Evolutionary conservation across 495 filamentous ascomycete species (phyloP), one percentile per base, ranked within the genome.

Genomic region (Pseudoneurospora amorphoporcata): DNA sequence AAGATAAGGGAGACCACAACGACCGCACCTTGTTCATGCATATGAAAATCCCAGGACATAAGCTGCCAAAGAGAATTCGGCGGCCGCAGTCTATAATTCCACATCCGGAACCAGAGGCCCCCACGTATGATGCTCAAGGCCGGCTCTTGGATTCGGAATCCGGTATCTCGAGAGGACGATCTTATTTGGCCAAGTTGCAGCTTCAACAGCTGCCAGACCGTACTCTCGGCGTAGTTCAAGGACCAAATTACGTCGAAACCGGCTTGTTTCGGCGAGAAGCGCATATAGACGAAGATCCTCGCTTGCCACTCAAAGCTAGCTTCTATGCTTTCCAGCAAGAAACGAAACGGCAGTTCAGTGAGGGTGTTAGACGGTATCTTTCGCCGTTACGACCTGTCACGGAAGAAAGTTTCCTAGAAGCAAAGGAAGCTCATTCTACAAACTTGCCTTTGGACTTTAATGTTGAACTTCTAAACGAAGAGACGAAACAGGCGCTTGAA

Each of bases 181-280:
- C 73, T 0, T 84, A 80, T 61, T 69, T 87, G 0, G 35, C 69
- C 1, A 75, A 72, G 23, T 69, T 69, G 0, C 81, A 82, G 65
- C 76, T 87, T 0, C 58, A 70, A 3, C 69, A 76, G 0, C 78
- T 82, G 38, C 76, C 75, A 0, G 71, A 85, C 61, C 81, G 74
- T 1, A 81, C 77, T 1, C 75, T 86, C 23, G 86, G 85, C 23
- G 82, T 76, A 5, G 76, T 87, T 3, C 82, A 88, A 58, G 86
- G 86, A 0, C 80, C 80, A 0, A 78, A 79, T 12, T 88, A 87
- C 68, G 47, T 74, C 0, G 77, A 80, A 12, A 82, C 81, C 1
- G 75, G 76, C 8, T 75, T 84, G 3, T 84, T 78, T 69, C 69
- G 80, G 4, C 40, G 39, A n/a, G 81, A 86, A 58, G 78, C 79